Evolutionary conservation across 768 basidiomycete species (phyloP).

Genomic region (Mycena leptocephala): DNA sequence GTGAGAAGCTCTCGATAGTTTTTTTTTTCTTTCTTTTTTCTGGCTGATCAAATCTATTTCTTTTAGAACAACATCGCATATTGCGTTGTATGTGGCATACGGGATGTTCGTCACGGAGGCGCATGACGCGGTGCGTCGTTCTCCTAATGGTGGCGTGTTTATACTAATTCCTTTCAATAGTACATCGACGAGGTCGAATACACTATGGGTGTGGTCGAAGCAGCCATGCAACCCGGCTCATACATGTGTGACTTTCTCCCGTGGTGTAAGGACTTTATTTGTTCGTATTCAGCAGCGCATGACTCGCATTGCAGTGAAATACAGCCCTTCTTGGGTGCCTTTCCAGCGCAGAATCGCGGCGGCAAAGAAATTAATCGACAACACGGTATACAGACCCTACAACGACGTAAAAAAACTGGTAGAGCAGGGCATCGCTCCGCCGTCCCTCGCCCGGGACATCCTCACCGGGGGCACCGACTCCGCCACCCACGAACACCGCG

Average conservation of each 20-base stretch:
- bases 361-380: conserved; percentile 21
- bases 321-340: conserved; percentile 46
- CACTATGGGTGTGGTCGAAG: conserved; percentile 42
- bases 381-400: conserved; percentile 33
- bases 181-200: conserved; percentile 47
- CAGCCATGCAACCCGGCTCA: conserved; percentile 45
- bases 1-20: not conserved
- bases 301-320: no score
- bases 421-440: conserved; percentile 17
- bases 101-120: conserved; percentile 39
- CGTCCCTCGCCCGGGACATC: conserved; percentile 29
- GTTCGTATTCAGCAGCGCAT: no score
- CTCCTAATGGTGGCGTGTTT: not conserved
- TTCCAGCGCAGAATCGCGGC: conserved; percentile 25
- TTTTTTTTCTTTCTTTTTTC: no score
- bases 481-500: not conserved
- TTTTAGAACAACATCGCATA: conserved; percentile 35
- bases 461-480: not conserved
- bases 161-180: conserved; percentile 27
- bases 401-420: conserved; percentile 37
- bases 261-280: conserved; percentile 32
- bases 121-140: conserved; percentile 39
- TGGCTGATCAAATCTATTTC: not conserved
- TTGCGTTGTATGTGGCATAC: conserved; percentile 43
- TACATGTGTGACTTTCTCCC: conserved; percentile 48